Evolutionary conservation across 257 asterid genomes (phyloP), one percentile per base, ranked within the genome.

Genomic region (Solanum bukasovii): DNA sequence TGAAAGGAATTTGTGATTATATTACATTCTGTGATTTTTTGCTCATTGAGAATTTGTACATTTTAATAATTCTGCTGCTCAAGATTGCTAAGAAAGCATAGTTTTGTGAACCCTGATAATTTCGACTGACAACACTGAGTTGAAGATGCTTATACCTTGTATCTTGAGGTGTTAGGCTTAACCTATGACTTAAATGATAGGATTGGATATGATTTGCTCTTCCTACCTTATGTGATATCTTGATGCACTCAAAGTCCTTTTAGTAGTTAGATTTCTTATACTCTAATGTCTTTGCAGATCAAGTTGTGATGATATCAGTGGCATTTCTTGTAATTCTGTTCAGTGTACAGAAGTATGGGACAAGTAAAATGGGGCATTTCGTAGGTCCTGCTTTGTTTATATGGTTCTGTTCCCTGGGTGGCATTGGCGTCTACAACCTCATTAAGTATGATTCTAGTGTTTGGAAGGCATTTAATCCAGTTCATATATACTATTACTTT

Each of bases 331-430:
- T 96, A 91, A 88, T 94, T 88, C 91, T 97, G 93, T 97, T 97
- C 93, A 94, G 98, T 89, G 93, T 97, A 89, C 99, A 97, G 93
- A 94, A 92, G 93, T 97, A 95, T 87, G 99, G 99, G 77, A 97
- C 99, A 44, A 96, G 98, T 91, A 97, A 97, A 94, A 94, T 95
- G 89, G 99, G 99, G 90, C 90, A 93, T 91, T 92, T 95, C 37
- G 98, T 97, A 88, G 99, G 99, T 86, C 99, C 99, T 88, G 98
- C 98, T 84, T 93, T 97, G 93, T 94, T 96, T 89, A 84, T 97
- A 92, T 97, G 99, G 99, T 97, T 97, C 91, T 94, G 98, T 89
- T 97, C 98, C 88, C 98, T 97, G 89, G 98, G 94, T 84, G 94
- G 95, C 88, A 94, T 97, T 88, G 99, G 99, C 91, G 89, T 95